phyloP scores from a whole-genome alignment of 192 early-diverging fungal species.

The Dissophora ornata region DNA sequence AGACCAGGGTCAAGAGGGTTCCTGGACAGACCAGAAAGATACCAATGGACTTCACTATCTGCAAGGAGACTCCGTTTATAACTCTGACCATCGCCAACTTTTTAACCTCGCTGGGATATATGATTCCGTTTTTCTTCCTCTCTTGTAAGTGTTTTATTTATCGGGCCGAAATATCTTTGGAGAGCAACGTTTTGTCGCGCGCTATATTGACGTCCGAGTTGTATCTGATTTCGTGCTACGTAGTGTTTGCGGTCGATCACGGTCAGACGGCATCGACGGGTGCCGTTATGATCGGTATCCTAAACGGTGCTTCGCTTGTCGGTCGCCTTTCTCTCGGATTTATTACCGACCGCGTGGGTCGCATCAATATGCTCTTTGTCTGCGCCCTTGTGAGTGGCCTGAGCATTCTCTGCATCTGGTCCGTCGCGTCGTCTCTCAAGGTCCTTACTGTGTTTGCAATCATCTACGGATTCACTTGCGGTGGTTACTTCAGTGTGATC shows the following conservation, averaged over 20 bases:
- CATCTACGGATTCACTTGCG: conserved; percentile 54
- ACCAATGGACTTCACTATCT: conserved; percentile 47
- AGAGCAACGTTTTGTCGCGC: not conserved
- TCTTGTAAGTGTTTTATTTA: conserved; percentile 36
- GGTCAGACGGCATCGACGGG: conserved; percentile 48
- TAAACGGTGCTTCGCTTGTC: conserved; percentile 53
- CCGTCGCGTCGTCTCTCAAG: conserved; percentile 25
- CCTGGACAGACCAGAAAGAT: conserved; percentile 34
- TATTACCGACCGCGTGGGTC: conserved; percentile 51
- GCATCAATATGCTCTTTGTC: conserved; percentile 56
- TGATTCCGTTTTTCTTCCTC: conserved; percentile 53
- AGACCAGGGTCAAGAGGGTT: conserved; percentile 40
- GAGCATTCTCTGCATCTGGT: conserved; percentile 51
- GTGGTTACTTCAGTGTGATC: conserved; percentile 46
- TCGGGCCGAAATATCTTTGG: no score
- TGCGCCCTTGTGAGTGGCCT: conserved; percentile 50
- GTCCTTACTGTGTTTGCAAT: conserved; percentile 37
- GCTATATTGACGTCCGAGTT: not conserved
- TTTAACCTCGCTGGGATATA: conserved; percentile 51
- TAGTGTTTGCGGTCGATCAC: conserved; percentile 52
- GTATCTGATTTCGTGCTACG: not conserved
- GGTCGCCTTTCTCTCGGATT: conserved; percentile 48
- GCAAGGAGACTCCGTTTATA: conserved; percentile 34
- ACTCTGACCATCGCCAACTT: conserved; percentile 39
- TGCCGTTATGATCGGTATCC: conserved; percentile 50